phyloP scores from a whole-genome alignment of 1,139 yeast genomes.

The Debaryomyces nepalensis region DNA sequence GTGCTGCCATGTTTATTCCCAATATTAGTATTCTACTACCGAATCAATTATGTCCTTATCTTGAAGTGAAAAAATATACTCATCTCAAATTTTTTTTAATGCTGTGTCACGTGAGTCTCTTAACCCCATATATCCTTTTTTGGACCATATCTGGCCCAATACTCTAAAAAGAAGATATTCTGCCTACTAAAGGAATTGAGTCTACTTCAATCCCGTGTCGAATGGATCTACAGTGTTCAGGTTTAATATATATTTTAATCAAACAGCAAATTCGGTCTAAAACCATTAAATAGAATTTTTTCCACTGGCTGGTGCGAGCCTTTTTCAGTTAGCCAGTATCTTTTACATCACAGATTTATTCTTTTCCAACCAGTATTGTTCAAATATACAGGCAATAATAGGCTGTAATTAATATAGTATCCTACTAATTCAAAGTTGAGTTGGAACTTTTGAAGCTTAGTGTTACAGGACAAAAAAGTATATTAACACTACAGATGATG shows the following conservation, averaged over 20 bases:
- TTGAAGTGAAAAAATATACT: slow-evolving; percentile 13
- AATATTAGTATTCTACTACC: neutral
- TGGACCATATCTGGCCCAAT: neutral
- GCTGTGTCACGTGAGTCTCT: neutral
- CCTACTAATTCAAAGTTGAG: too few species aligned
- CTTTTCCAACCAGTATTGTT: neutral
- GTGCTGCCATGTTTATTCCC: slow-evolving; percentile 65
- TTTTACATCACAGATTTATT: slow-evolving; percentile 1
- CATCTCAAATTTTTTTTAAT: slow-evolving; percentile 13
- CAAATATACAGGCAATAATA: neutral
- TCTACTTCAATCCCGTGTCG: too few species aligned
- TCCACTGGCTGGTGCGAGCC: slow-evolving; percentile 6
- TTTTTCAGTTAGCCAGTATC: slow-evolving; percentile 3
- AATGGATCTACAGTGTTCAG: too few species aligned
- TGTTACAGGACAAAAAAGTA: neutral
- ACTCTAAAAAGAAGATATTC: too few species aligned
- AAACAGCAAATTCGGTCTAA: neutral
- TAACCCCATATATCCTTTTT: neutral
- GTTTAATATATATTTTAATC: too few species aligned
- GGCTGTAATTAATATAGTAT: neutral
- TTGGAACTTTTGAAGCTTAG: neutral
- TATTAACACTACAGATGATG: neutral
- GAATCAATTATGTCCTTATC: slow-evolving; percentile 7
- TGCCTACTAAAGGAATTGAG: too few species aligned
- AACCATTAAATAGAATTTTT: slow-evolving; percentile 6